Evolutionary conservation across 2,329 filamentous ascomycete species (phyloP).

Genomic region (Lachnellula subtilissima): DNA sequence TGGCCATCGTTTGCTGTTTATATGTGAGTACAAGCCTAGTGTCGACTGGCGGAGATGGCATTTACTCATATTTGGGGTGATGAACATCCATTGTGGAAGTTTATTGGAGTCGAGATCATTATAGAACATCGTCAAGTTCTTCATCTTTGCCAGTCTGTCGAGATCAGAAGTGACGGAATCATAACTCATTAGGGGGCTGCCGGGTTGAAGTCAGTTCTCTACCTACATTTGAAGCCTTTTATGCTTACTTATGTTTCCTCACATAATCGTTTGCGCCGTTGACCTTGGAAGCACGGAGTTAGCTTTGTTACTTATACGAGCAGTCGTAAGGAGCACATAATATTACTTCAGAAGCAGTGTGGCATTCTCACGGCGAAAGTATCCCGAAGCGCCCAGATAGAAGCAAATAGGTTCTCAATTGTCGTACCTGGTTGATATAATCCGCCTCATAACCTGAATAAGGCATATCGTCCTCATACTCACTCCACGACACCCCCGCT

Average conservation of each 20-base stretch:
- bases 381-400: no score
- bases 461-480: constrained; percentile 73
- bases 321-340: no score
- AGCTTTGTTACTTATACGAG: no score
- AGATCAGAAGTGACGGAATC: constrained; percentile 55
- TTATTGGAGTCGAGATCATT: constrained; percentile 57
- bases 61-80: constrained; percentile 64
- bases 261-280: constrained; percentile 55
- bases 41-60: neutral
- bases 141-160: constrained; percentile 61
- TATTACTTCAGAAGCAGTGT: no score
- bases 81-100: constrained; percentile 69
- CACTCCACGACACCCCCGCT: constrained; percentile 50
- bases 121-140: constrained; percentile 68
- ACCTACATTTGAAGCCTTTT: constrained; percentile 14
- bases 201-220: neutral
- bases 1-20: constrained; percentile 63
- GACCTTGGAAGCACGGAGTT: neutral
- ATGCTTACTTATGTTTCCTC: constrained; percentile 66
- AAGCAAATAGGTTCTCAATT: constrained; percentile 37
- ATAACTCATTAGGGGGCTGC: constrained; percentile 52
- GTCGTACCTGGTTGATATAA: constrained; percentile 60
- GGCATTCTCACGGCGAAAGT: neutral
- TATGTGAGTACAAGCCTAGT: neutral
- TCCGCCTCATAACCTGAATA: constrained; percentile 66